A percentile compares a stretch with the other conserved stretches of the same genome.
Evolutionary conservation across 1,284 basidiomycete genomes (phyloP).

Genomic region (Ustilago bromivora): DNA sequence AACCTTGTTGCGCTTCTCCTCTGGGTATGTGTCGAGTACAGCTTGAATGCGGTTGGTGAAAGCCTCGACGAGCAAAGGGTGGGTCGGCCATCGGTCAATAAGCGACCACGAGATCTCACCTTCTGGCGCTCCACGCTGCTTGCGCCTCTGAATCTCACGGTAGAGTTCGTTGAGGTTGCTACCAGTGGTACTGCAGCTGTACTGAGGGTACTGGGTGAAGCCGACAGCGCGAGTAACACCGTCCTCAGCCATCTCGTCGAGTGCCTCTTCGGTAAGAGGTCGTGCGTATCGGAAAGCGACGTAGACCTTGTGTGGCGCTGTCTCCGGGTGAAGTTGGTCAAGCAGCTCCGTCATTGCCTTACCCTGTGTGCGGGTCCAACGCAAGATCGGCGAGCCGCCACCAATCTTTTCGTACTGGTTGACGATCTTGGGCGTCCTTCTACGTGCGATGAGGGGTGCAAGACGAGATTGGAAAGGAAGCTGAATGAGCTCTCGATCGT

Average conservation of each 20-base stretch:
- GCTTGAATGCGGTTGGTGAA: constrained; percentile 88
- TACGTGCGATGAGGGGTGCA: constrained; percentile 88
- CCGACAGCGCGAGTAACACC: constrained; percentile 93
- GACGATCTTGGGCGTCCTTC: constrained; percentile 94
- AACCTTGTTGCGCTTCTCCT: constrained; percentile 76
- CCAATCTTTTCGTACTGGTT: constrained; percentile 94
- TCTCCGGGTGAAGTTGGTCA: constrained; percentile 90
- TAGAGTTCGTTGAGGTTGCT: constrained; percentile 96
- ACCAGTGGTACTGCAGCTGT: constrained; percentile 97
- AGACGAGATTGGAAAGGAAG: constrained; percentile 86
- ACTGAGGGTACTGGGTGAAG: constrained; percentile 99
- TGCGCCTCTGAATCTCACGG: constrained; percentile 72
- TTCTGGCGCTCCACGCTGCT: constrained; percentile 69
- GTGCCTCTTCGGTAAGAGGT: constrained; percentile 86
- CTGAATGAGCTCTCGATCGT: constrained; percentile 94
- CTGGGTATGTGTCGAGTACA: constrained; percentile 83
- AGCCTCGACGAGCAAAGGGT: constrained; percentile 92
- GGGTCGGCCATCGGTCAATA: constrained; percentile 97
- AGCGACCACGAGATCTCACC: constrained; percentile 90
- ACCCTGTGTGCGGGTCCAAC: constrained; percentile 89
- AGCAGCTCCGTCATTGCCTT: constrained; percentile 88
- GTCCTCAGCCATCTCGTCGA: constrained; percentile 86
- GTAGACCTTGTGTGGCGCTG: constrained; percentile 95
- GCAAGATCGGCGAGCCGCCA: constrained; percentile 96
- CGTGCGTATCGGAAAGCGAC: constrained; percentile 78